A percentile compares a stretch with the other conserved stretches of the same genome.
Evolutionary conservation across 2,329 filamentous ascomycete genomes (phyloP).

Genomic region (Trichoderma sp.): DNA sequence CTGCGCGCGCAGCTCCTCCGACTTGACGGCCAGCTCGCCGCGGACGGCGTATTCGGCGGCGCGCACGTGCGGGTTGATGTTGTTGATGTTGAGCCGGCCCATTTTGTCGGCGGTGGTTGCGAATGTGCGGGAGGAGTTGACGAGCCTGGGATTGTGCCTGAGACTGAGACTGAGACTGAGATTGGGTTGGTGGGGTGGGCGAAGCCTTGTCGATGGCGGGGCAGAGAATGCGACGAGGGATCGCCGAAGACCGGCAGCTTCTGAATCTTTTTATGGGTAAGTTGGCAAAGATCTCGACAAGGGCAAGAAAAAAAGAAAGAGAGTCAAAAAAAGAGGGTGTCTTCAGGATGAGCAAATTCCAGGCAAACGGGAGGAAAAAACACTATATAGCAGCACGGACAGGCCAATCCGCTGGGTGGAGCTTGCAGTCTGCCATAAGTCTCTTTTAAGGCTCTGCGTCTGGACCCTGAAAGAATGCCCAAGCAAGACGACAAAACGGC

Average conservation of each 20-base stretch:
- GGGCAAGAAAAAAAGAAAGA: neutral
- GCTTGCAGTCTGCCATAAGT: neutral
- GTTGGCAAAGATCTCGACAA: neutral
- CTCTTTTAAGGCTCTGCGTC: constrained; percentile 1
- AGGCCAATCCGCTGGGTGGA: constrained; percentile 9
- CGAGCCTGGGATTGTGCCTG: constrained; percentile 34
- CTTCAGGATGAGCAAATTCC: neutral
- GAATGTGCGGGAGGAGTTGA: constrained; percentile 8
- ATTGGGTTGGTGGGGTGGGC: constrained; percentile 37
- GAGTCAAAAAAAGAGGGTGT: neutral
- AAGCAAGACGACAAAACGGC: neutral
- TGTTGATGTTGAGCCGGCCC: constrained; percentile 68
- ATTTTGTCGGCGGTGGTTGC: constrained; percentile 37
- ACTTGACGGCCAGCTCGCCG: constrained; percentile 91
- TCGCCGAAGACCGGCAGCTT: constrained; percentile 26
- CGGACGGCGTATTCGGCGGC: constrained; percentile 94
- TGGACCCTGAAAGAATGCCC: constrained; percentile 7
- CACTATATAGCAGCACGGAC: neutral
- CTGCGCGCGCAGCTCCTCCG: constrained; percentile 82
- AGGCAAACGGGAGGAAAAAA: neutral
- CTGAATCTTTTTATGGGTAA: constrained; percentile 18
- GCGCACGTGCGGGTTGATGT: constrained; percentile 89
- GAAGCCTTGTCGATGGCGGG: constrained; percentile 31
- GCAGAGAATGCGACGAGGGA: constrained; percentile 20
- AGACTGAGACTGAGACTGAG: no score